Evolutionary conservation across 176 grass and related monocot species (phyloP), one percentile per base, ranked within the genome.

Genomic region (Guadua angustifolia): DNA sequence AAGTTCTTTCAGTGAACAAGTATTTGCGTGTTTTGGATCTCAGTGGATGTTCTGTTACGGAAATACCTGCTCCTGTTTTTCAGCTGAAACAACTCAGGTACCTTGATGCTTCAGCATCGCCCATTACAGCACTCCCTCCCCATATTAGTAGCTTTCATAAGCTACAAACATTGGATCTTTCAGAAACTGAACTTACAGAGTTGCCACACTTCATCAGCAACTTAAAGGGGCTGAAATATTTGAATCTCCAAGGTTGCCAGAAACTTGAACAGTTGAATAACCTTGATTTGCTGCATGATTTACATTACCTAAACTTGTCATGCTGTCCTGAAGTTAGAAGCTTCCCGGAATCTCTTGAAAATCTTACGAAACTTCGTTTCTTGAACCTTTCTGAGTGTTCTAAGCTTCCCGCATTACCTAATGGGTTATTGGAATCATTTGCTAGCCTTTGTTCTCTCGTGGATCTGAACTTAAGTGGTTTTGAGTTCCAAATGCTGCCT

Each of bases 31-130:
- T 89, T 62, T 83, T 92, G 3, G 87, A 89, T 82, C 62, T 92
- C 36, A 84, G 83, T 69, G 73, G 80, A 71, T 83, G 83, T 10
- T 92, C 69, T 61, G 38, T 89, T 58, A 69, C 64, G 32, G 86
- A 86, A 44, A 57, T 87, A 65, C 84, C 87, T 17, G 5, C 51
- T 87, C 72, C 87, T 18, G 19, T 89, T 61, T 83, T 74, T 78
- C 79, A 92, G 19, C 51, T 89, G 68, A 92, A 89, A 64, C 90
- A 92, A 76, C 70, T 92, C 44, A 83, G 86, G 53, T 92, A 89
- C 40, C 87, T 92, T 64, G 83, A 92, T 74, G 90, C 72, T 79
- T 92, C 86, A 65, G 73, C 42, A 57, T 89, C 86, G 56, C 26
- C 82, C 19, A 74, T 85, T 69, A 73, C 73, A 78, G 64, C 39